A percentile compares a stretch with the other conserved stretches of the same genome.
Conservation (phyloP, 2,329 filamentous ascomycete species). For the Hortaea sp. region DNA sequence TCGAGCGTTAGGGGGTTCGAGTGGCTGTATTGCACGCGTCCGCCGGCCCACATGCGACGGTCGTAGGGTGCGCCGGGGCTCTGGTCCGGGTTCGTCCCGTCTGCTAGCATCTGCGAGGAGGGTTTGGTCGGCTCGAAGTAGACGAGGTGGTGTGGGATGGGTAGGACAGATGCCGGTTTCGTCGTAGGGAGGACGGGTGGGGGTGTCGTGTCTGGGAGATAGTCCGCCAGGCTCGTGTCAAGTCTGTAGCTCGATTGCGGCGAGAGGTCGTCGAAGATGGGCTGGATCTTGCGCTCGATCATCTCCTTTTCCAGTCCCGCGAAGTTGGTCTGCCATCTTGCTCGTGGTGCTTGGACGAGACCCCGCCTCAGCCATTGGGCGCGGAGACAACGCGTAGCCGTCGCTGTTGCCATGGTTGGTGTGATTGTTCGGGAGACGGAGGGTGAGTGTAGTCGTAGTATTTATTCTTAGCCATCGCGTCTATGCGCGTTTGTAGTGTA, state of each 20-base stretch:
- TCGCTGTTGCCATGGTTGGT: conserved; percentile 2
- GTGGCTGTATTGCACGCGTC: conserved; percentile 50
- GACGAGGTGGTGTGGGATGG: conserved; percentile 68
- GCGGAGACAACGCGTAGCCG: conserved; percentile 8
- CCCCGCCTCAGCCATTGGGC: conserved; percentile 12
- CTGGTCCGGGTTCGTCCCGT: conserved; percentile 77
- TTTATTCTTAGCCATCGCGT: too few species aligned
- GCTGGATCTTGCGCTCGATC: conserved; percentile 38
- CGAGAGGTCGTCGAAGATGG: conserved; percentile 47
- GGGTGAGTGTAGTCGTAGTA: too few species aligned
- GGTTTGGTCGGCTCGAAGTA: conserved; percentile 70
- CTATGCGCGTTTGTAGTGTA: too few species aligned
- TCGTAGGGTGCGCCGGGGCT: conserved; percentile 62
- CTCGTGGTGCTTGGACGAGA: conserved; percentile 2
- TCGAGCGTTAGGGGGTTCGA: conserved; percentile 23
- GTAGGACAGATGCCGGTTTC: conserved; percentile 25
- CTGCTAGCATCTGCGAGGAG: conserved; percentile 54
- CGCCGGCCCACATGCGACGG: conserved; percentile 83
- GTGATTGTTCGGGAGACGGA: too few species aligned
- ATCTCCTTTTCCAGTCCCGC: conserved; percentile 34
- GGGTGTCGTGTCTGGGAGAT: conserved; percentile 32
- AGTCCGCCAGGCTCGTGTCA: conserved; percentile 48
- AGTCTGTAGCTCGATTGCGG: conserved; percentile 58
- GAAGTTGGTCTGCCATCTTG: conserved; percentile 26
- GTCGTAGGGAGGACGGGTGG: conserved; percentile 12